phyloP scores from a whole-genome alignment of 129 eudicot species.

The Rutidosis leptorrhynchoides region DNA sequence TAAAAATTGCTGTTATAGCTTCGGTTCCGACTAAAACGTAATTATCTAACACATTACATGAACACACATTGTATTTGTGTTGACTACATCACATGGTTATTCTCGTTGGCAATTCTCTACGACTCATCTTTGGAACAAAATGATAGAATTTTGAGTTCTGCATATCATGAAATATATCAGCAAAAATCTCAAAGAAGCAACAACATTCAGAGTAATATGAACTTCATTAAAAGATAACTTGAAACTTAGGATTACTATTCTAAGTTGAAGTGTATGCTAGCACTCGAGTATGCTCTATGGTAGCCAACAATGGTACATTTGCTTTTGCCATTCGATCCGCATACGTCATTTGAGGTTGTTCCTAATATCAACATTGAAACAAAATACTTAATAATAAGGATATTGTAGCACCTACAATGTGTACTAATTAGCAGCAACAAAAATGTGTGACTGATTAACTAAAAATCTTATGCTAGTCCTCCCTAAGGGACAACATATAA shows the following conservation, averaged over 20 bases:
- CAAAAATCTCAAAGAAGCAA: conserved; percentile 8
- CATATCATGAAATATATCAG: conserved; percentile 24
- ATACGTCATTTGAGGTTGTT: conserved; percentile 66
- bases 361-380: conserved; percentile 45
- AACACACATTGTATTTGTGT: no score
- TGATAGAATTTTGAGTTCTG: conserved; percentile 94
- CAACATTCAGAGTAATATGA: background rate
- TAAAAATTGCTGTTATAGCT: no score
- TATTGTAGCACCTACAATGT: no score
- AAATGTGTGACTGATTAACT: no score
- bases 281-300: conserved; percentile 96
- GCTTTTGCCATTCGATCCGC: conserved; percentile 58
- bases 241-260: conserved; percentile 89
- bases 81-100: conserved; percentile 82
- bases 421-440: no score
- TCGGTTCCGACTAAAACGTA: no score
- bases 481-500: no score
- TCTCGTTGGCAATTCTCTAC: conserved; percentile 86
- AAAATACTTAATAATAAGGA: background rate
- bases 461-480: no score
- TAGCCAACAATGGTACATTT: conserved; percentile 68
- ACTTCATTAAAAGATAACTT: conserved; percentile 41
- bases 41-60: no score
- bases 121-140: conserved; percentile 98
- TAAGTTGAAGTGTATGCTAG: conserved; percentile 93